Conservation (phyloP, 768 basidiomycete species). For the Megacollybia marginata region DNA sequence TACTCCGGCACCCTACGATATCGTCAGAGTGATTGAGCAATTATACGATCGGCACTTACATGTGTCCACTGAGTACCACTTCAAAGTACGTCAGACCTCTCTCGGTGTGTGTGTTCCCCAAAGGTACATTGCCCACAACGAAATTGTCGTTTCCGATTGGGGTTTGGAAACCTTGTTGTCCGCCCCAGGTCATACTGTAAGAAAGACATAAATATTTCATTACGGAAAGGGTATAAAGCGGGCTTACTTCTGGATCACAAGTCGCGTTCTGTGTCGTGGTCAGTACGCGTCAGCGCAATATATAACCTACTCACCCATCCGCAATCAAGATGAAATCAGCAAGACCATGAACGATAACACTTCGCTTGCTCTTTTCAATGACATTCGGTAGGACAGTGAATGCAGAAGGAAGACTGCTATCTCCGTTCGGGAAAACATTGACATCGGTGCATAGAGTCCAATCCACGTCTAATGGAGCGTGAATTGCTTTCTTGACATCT, state of each 20-base stretch:
- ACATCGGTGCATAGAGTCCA: slow-evolving; percentile 61
- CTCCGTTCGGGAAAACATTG: slow-evolving; percentile 56
- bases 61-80: slow-evolving; percentile 66
- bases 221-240: background rate
- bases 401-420: slow-evolving; percentile 52
- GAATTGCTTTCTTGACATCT: slow-evolving; percentile 66
- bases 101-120: slow-evolving; percentile 59
- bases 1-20: slow-evolving; percentile 54
- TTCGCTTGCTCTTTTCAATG: slow-evolving; percentile 65
- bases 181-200: slow-evolving; percentile 32
- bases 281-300: background rate
- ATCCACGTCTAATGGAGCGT: slow-evolving; percentile 51
- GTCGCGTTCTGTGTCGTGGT: slow-evolving; percentile 34
- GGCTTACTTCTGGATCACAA: slow-evolving; percentile 54
- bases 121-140: slow-evolving; percentile 58
- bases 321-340: slow-evolving; percentile 70
- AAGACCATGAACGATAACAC: slow-evolving; percentile 65
- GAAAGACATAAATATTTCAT: background rate
- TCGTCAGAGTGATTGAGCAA: background rate
- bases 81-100: slow-evolving; percentile 64
- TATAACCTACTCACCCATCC: slow-evolving; percentile 45
- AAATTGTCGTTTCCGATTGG: slow-evolving; percentile 61
- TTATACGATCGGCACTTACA: slow-evolving; percentile 32
- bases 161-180: slow-evolving; percentile 66
- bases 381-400: slow-evolving; percentile 65